Conservation (phyloP, 164 flowering plant species). For the Macadamia tetraphylla region DNA sequence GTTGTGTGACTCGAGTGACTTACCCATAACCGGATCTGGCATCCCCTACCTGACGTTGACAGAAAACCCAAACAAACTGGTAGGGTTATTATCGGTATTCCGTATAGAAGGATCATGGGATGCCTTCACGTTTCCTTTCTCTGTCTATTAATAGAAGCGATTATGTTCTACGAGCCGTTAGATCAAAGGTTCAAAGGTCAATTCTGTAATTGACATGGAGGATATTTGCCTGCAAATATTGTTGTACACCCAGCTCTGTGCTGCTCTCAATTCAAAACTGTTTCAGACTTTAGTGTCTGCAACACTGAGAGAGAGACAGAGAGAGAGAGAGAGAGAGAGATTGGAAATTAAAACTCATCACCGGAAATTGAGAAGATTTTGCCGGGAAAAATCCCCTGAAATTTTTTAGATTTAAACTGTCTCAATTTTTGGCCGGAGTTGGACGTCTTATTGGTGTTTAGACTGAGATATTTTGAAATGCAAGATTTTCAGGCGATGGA, state of each 20-base stretch:
- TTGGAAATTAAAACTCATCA: not conserved
- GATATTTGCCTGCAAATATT: slow-evolving; percentile 1
- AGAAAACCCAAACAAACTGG: not conserved
- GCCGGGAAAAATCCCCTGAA: not conserved
- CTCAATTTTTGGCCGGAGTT: no score
- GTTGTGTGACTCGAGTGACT: no score
- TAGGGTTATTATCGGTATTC: not conserved
- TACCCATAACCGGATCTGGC: no score
- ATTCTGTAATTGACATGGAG: not conserved
- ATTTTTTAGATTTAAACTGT: not conserved
- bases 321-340: slow-evolving; percentile 4
- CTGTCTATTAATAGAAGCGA: not conserved
- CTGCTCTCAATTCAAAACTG: no score
- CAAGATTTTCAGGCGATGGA: slow-evolving; percentile 19
- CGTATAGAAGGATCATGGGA: not conserved
- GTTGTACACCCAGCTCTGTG: not conserved
- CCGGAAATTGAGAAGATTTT: not conserved
- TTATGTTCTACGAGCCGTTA: not conserved
- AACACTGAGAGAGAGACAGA: slow-evolving; percentile 1
- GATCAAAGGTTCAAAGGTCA: not conserved
- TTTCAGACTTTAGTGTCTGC: no score
- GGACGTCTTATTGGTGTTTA: no score
- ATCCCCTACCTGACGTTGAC: no score
- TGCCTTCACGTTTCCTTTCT: not conserved
- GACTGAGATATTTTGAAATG: slow-evolving; percentile 6